phyloP scores from a whole-genome alignment of 2,329 filamentous ascomycete genomes.

The Lasiodiplodia sp. region DNA sequence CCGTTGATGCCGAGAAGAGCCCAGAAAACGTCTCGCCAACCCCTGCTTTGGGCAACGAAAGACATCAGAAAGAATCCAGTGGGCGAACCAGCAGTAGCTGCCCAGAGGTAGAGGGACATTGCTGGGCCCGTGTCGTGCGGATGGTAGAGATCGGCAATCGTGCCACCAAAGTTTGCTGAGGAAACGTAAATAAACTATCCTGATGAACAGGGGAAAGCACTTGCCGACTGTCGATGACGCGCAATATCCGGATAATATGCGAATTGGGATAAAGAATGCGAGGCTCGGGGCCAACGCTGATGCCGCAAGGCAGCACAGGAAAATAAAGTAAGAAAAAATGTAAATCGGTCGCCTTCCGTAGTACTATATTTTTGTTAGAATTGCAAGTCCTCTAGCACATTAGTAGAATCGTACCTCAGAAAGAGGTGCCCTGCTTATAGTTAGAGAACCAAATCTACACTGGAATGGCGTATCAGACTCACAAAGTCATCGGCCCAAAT shows the following conservation, averaged over 20 bases:
- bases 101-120: conserved; percentile 56
- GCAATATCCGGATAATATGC: no score
- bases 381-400: not conserved
- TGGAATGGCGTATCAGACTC: conserved; percentile 36
- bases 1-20: conserved; percentile 56
- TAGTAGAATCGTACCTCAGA: conserved; percentile 34
- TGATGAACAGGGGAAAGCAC: no score
- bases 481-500: conserved; percentile 47
- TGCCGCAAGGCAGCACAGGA: conserved; percentile 52
- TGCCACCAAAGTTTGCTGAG: conserved; percentile 49
- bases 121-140: conserved; percentile 52
- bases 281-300: conserved; percentile 54
- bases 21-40: conserved; percentile 56
- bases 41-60: conserved; percentile 52
- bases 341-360: conserved; percentile 55
- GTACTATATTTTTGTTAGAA: conserved; percentile 38
- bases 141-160: conserved; percentile 55
- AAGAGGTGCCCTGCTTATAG: conserved; percentile 39
- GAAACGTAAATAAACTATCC: not conserved
- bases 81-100: conserved; percentile 55
- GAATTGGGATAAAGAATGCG: conserved; percentile 51
- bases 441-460: conserved; percentile 31
- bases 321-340: conserved; percentile 52
- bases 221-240: no score
- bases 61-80: conserved; percentile 57